Base-by-base conservation (phyloP, 345 rosid species). In the Gossypium raimondii region DNA sequence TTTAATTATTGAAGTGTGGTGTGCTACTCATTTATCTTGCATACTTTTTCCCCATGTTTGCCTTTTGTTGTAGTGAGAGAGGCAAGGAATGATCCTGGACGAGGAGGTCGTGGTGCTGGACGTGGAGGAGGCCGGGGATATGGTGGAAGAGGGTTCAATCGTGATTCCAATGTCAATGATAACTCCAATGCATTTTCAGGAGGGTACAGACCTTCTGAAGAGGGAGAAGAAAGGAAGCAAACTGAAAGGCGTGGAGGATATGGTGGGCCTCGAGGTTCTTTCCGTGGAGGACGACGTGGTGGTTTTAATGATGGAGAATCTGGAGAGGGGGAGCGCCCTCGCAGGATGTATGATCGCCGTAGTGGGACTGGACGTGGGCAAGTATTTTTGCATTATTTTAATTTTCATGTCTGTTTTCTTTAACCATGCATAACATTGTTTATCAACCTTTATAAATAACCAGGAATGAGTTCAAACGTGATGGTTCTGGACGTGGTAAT, bases 291-390 rank as follows among this genome's bases (percentile, higher is more conserved):
- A 61, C 97, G 92, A 27, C 93, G 90, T 34, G 97, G 94, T 77
- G 90, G 89, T 61, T 89, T 78, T 70, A 79, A 84, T 75, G 81
- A 90, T 74, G 93, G 86, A 47, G 93, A 81, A 47, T 85, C 79
- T 81, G 87, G 85, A 56, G 97, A 90, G 66, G 92, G 92, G n/a
- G 92, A 86, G 50, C 97, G 90, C 9, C 89, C 90, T 20, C 86
- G 89, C 0, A 87, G 98, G 88, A 3, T 43, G 0, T 86, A 34
- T 74, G 99, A 96, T 45, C 97, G 99, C 27, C 97, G 73, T 75
- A 96, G 98, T 77, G 97, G 97, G 59, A 96, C 97, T 68, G 99
- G 98, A 43, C 89, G 89, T 56, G 97, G 98, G 99, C 93, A n/a
- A 65, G 95, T 86, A 68, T 76, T 17, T 77, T 64, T 69, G 60